Base-by-base conservation (phyloP, 2,329 filamentous ascomycete species). In the Talaromyces sp. region DNA sequence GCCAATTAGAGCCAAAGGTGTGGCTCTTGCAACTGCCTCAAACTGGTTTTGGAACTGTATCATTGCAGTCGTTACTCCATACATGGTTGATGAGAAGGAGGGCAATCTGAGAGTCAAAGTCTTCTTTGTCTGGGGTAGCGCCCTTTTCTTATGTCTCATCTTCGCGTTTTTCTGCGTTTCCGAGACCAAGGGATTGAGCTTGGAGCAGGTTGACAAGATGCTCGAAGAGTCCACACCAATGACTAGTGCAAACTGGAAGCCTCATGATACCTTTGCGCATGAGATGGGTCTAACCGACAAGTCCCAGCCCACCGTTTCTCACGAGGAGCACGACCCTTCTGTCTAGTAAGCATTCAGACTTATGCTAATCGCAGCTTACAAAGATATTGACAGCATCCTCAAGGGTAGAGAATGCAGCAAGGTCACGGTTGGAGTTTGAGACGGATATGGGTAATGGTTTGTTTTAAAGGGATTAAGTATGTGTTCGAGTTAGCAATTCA, bases 41-140 rank as follows among this genome's bases (percentile, higher is more conserved):
- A 95, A 95, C 82, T 95, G 90, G 90, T 82, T 94, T 56, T 94
- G 90, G 89, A 94, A 91, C 78, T 90, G 86, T 71, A 74, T 82
- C 67, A 83, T 85, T 63, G 80, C 84, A 51, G 81, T 90, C 70
- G 88, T 90, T 72, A 88, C 84, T 3, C 86, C 87, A 13, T 90
- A 87, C 79, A 85, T 90, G 55, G 66, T 70, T 1, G 67, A 70
- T 55, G 66, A 74, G 42, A 76, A 82, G 50, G 74, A 82, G 55
- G 86, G 84, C 56, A 74, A 80, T 60, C 71, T 82, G 48, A 83
- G 84, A 11, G 78, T 86, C 30, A 88, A 86, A 61, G 85, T 92
- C 39, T 92, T 92, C 76, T 92, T 90, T 70, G 80, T 91, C 29
- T 93, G 89, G 89, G 89, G 87, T 14, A 81, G 86, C 4, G 90